These are phyloP conservation scores for Neurospora sp. DNA, from an alignment of 2,329 filamentous ascomycete species.

Conservation along the genomic window DNA sequence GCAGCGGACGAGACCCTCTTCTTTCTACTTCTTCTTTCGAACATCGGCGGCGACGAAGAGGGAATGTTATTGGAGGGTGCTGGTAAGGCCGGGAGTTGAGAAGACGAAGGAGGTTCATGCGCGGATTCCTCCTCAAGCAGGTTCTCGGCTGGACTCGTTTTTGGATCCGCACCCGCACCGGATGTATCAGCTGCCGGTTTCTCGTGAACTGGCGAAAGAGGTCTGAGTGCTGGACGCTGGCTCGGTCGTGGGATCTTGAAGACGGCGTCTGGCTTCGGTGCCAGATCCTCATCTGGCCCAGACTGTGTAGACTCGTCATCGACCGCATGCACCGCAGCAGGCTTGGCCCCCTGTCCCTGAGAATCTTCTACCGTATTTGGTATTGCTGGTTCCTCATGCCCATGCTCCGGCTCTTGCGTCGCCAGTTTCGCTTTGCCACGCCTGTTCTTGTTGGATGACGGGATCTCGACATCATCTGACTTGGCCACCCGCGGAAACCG, in stretches of 20 bases:
- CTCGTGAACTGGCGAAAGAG: not conserved
- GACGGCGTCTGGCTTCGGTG: not conserved
- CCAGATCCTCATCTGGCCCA: constrained; percentile 7
- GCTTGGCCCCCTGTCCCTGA: constrained; percentile 6
- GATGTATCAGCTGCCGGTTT: constrained; percentile 1
- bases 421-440: constrained; percentile 11
- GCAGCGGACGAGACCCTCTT: not conserved
- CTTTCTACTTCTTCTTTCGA: not conserved
- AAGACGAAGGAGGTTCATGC: not conserved
- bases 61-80: not conserved
- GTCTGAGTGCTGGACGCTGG: not conserved
- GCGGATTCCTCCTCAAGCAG: not conserved
- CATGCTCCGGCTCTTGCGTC: constrained; percentile 6
- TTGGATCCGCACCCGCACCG: constrained; percentile 19
- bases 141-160: constrained; percentile 19
- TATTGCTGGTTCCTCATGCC: constrained; percentile 14
- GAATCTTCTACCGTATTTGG: constrained; percentile 14
- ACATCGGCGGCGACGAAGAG: not conserved
- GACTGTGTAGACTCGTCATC: constrained; percentile 16
- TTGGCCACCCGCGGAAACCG: constrained; percentile 24
- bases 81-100: not conserved
- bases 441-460: constrained; percentile 23
- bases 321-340: not conserved
- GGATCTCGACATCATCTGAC: constrained; percentile 26
- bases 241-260: not conserved